Conservation (phyloP, 495 filamentous ascomycete genomes). For the Daldinia grandis region DNA sequence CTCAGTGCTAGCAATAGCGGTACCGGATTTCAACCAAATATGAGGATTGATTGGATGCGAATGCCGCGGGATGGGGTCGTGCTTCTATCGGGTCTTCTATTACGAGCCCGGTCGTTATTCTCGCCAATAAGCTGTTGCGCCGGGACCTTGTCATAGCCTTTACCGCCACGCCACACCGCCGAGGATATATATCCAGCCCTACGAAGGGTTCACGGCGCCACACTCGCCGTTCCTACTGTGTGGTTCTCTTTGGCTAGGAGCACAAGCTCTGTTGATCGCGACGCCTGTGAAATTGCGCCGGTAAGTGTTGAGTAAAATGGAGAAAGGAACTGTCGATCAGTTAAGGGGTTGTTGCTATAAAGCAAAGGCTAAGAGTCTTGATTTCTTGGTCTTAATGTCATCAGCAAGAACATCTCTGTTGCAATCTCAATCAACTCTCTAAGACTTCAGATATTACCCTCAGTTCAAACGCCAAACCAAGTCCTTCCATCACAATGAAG, state of each 20-base stretch:
- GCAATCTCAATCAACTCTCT: not conserved
- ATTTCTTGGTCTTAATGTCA: not conserved
- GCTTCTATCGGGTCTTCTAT: not conserved
- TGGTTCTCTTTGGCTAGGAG: not conserved
- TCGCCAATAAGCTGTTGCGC: constrained; percentile 18
- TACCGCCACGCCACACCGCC: constrained; percentile 26
- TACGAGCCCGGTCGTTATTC: constrained; percentile 6
- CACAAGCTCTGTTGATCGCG: constrained; percentile 2
- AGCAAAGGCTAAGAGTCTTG: not conserved
- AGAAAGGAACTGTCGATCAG: constrained; percentile 11
- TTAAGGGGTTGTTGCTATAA: constrained; percentile 12
- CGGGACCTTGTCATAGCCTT: constrained; percentile 6
- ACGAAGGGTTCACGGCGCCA: not conserved
- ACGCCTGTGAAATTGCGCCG: not conserved
- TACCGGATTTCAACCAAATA: constrained; percentile 12
- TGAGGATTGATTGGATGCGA: not conserved
- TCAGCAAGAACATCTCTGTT: constrained; percentile 1
- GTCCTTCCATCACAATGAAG: constrained; percentile 27
- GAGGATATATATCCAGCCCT: not conserved
- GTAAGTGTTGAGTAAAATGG: not conserved
- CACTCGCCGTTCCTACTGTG: too few species aligned
- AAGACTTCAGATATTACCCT: not conserved
- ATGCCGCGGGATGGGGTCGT: constrained; percentile 3
- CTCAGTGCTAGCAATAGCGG: not conserved
- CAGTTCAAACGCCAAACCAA: not conserved